phyloP scores from a whole-genome alignment of 2,329 filamentous ascomycete species.

The Akanthomyces muscarius region DNA sequence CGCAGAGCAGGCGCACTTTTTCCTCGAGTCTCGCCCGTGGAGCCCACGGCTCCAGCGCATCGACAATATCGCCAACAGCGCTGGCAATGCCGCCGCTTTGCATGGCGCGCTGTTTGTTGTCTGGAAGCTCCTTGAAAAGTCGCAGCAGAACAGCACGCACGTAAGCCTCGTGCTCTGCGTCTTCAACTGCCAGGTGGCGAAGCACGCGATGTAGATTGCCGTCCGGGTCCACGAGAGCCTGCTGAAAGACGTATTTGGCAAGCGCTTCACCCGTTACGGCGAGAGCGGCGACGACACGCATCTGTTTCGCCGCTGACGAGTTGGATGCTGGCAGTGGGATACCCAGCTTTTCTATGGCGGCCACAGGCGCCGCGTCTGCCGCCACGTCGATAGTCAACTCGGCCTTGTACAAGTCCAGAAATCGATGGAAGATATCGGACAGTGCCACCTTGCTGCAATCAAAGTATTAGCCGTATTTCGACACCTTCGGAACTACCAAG shows the following conservation, averaged over 20 bases:
- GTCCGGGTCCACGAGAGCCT: background rate
- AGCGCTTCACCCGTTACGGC: background rate
- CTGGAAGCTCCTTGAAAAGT: background rate
- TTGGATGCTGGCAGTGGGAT: constrained; percentile 1
- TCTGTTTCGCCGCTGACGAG: background rate
- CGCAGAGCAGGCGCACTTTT: background rate
- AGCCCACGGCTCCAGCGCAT: background rate
- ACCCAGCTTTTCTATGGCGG: background rate
- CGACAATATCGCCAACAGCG: background rate
- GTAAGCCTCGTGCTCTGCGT: background rate
- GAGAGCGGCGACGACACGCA: constrained; percentile 1
- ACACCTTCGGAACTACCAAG: background rate
- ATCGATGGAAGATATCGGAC: background rate
- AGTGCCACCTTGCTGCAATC: background rate
- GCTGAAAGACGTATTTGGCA: background rate
- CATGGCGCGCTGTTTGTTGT: background rate
- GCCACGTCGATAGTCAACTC: background rate
- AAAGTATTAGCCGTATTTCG: background rate
- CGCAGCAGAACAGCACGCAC: background rate
- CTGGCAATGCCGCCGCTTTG: background rate
- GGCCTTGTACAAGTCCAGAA: background rate
- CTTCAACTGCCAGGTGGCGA: background rate
- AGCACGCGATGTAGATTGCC: background rate
- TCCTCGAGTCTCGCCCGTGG: background rate
- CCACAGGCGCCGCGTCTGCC: background rate